Evolutionary conservation across 495 filamentous ascomycete genomes (phyloP).

Genomic region (Cryomyces minteri): DNA sequence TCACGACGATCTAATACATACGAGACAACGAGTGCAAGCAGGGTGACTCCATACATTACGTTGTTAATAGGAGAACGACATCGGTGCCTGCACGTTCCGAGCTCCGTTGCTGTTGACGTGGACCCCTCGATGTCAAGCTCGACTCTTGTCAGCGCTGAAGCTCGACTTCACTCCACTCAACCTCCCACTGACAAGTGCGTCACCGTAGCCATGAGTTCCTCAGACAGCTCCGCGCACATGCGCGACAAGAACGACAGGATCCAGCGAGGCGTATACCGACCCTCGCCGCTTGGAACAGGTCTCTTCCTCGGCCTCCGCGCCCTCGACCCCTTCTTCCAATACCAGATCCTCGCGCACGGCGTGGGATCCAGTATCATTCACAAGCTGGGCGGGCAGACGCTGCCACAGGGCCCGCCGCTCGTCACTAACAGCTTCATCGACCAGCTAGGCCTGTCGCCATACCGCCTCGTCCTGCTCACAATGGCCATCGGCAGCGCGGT

Average conservation of each 20-base stretch:
- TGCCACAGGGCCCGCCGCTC: conserved; percentile 14
- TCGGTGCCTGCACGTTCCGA: too few species aligned
- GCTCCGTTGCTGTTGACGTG: too few species aligned
- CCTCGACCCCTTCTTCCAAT: conserved; percentile 38
- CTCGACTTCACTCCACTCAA: too few species aligned
- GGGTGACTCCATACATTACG: too few species aligned
- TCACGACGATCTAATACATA: too few species aligned
- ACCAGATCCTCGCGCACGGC: conserved; percentile 25
- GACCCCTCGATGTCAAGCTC: too few species aligned
- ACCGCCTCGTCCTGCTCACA: conserved; percentile 24
- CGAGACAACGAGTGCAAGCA: too few species aligned
- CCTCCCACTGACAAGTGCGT: too few species aligned
- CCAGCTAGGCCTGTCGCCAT: conserved; percentile 20
- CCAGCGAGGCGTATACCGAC: conserved; percentile 13
- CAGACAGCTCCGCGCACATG: not conserved
- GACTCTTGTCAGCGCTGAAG: too few species aligned
- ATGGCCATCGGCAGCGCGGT: conserved; percentile 29
- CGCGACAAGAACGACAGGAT: conserved; percentile 11
- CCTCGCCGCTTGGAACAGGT: conserved; percentile 28
- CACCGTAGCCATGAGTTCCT: not conserved
- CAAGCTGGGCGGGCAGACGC: conserved; percentile 12
- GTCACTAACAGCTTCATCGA: conserved; percentile 18
- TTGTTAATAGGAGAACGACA: too few species aligned
- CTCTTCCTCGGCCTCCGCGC: conserved; percentile 38
- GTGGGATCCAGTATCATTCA: conserved; percentile 16